Base-by-base conservation (phyloP, 2,329 filamentous ascomycete species). In the Juglanconis sp. region DNA sequence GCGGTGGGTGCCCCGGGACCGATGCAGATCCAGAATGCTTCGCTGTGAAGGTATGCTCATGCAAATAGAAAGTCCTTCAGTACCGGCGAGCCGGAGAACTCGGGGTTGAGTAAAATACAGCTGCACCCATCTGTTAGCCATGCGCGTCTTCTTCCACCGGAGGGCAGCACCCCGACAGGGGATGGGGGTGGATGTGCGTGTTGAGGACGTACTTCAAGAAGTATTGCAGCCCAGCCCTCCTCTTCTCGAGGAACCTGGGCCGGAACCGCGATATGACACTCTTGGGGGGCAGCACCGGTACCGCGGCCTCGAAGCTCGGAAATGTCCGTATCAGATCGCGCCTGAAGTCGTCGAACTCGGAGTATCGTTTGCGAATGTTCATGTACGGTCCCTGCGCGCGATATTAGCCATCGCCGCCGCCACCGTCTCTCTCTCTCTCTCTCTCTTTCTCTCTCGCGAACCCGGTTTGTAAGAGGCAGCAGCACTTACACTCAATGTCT, bases 271-370 rank as follows among this genome's bases (percentile, higher is more conserved):
- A 94, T 57, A 98, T 86, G 55, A 96, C 80, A 71, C 91, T 96
- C 77, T 99, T 99, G 38, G 92, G 91, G 49, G 95, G 95, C 62
- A 99, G 79, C 40, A 85, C 81, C n/a, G 95, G 95, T 71, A 99
- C 86, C n/a, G 92, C 91, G 31, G 85, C 90, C 69, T 86, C 87
- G 30, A 93, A 93, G 67, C 88, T 84, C 4, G 95, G 94, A 67
- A 98, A 98, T 1, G 92, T 91, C 67, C 83, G 80, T 48, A 92
- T 78, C 24, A 99, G 82, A 65, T 87, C 86, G 53, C 81, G 77
- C 57, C 92, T 85, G 63, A 99, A 83, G 59, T 90, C 86, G 72
- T 96, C 92, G 70, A 98, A 98, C 72, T 98, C 94, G 0, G 93
- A 97, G 74, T 97, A 98, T 72, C 93, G 83, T 71, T 88, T 88